phyloP scores from a whole-genome alignment of 371 early-diverging fungal species.

The Umbelopsis sp. region DNA sequence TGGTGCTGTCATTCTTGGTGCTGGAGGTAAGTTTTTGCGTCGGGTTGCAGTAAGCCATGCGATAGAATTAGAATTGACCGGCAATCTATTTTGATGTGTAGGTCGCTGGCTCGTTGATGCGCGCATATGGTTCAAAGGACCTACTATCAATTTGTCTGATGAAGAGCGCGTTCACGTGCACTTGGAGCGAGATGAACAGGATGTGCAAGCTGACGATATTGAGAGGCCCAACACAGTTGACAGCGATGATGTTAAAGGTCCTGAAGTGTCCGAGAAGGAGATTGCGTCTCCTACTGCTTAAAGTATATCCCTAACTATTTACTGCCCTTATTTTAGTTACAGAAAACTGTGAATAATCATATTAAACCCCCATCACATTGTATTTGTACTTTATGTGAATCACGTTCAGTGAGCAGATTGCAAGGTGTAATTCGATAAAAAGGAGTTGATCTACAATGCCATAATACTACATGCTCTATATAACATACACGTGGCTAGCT shows the following conservation, averaged over 20 bases:
- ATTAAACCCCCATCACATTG: too few species aligned
- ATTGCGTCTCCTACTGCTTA: not conserved
- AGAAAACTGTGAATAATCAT: too few species aligned
- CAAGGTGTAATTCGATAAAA: too few species aligned
- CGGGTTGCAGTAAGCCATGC: not conserved
- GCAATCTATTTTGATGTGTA: conserved; percentile 13
- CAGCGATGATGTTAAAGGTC: not conserved
- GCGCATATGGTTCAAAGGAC: conserved; percentile 65
- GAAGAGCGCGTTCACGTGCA: conserved; percentile 21
- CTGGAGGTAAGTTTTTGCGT: conserved; percentile 22
- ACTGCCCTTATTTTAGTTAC: not conserved
- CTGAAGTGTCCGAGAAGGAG: not conserved
- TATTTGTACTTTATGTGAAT: too few species aligned
- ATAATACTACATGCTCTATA: not conserved
- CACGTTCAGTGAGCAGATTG: too few species aligned
- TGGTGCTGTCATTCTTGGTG: conserved; percentile 44
- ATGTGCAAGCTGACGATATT: not conserved
- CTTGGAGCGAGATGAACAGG: conserved; percentile 21
- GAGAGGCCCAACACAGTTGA: not conserved
- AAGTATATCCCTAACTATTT: not conserved
- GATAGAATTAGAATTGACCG: too few species aligned
- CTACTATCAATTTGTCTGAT: conserved; percentile 31
- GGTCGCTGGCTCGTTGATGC: conserved; percentile 52
- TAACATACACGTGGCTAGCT: not conserved
- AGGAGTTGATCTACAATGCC: too few species aligned